These are phyloP conservation scores for Takashimella koratensis DNA, from an alignment of 1,284 basidiomycete genomes.

Conservation along the genomic window DNA sequence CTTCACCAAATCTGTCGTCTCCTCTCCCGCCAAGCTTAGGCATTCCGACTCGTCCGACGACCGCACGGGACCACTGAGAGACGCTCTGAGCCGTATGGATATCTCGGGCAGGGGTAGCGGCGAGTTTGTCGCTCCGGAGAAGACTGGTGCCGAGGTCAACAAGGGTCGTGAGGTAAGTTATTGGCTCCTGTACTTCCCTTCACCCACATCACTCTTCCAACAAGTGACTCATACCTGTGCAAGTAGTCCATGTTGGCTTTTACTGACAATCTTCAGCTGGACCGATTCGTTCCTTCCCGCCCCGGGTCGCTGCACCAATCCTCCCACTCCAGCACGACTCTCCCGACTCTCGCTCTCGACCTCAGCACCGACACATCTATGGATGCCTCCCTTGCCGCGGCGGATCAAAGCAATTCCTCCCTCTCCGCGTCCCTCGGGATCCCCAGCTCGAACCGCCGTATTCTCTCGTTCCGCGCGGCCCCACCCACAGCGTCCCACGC, in stretches of 20 bases:
- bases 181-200: not conserved
- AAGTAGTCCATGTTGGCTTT: too few species aligned
- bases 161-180: conserved; percentile 10
- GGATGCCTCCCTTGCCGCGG: conserved; percentile 8
- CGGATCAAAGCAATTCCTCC: conserved; percentile 28
- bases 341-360: conserved; percentile 34
- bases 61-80: conserved; percentile 26
- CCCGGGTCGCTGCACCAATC: conserved; percentile 29
- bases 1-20: conserved; percentile 16
- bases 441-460: conserved; percentile 32
- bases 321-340: conserved; percentile 23
- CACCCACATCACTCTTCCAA: not conserved
- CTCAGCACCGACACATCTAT: conserved; percentile 27
- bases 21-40: conserved; percentile 9
- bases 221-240: too few species aligned
- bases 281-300: conserved; percentile 48
- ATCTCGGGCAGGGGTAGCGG: conserved; percentile 24
- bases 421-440: conserved; percentile 32
- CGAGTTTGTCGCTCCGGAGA: conserved; percentile 14
- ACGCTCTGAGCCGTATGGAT: conserved; percentile 43
- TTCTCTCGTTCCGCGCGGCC: conserved; percentile 45
- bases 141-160: conserved; percentile 8
- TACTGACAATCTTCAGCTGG: too few species aligned
- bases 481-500: conserved; percentile 43
- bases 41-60: conserved; percentile 12